Conservation (phyloP, 2,329 filamentous ascomycete species). For the Ceratocystiopsis minuta region DNA sequence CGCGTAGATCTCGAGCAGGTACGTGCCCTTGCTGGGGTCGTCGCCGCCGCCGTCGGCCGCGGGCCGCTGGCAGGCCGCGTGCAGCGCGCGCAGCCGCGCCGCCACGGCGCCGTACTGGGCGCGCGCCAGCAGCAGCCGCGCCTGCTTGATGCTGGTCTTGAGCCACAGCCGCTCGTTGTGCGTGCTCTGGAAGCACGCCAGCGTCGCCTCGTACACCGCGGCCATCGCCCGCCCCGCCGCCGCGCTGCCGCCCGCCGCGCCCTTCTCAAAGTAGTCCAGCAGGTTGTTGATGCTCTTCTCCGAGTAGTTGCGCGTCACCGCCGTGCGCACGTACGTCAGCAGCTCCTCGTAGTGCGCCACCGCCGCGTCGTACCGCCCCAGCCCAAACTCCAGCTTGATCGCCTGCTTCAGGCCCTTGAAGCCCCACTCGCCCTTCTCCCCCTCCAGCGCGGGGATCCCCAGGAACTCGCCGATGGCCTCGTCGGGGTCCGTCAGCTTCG, state of each 20-base stretch:
- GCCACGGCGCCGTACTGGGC: slow-evolving; percentile 70
- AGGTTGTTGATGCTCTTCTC: slow-evolving; percentile 99
- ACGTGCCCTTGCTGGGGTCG: slow-evolving; percentile 90
- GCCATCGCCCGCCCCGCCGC: slow-evolving; percentile 72
- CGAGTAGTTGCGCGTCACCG: slow-evolving; percentile 93
- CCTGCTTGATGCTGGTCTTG: slow-evolving; percentile 95
- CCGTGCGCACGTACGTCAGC: slow-evolving; percentile 90
- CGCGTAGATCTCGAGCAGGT: slow-evolving; percentile 87
- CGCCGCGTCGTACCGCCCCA: slow-evolving; percentile 72
- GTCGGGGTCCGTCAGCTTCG: slow-evolving; percentile 71
- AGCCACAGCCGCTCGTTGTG: slow-evolving; percentile 96
- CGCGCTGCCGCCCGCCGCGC: slow-evolving; percentile 39
- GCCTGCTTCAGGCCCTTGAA: slow-evolving; percentile 98
- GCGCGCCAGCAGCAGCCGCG: slow-evolving; percentile 75
- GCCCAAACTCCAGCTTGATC: slow-evolving; percentile 89
- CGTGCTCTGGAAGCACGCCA: slow-evolving; percentile 87
- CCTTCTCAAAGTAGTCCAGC: slow-evolving; percentile 94
- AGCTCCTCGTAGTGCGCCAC: slow-evolving; percentile 87
- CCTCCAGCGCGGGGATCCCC: slow-evolving; percentile 65
- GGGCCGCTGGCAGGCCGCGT: slow-evolving; percentile 72
- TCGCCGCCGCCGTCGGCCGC: slow-evolving; percentile 65
- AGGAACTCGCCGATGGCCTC: slow-evolving; percentile 86
- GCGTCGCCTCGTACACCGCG: slow-evolving; percentile 82
- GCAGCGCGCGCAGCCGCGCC: slow-evolving; percentile 73
- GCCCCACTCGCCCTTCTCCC: slow-evolving; percentile 93